Conservation (phyloP, 192 early-diverging fungal genomes). For the Backusella mclennaniae region DNA sequence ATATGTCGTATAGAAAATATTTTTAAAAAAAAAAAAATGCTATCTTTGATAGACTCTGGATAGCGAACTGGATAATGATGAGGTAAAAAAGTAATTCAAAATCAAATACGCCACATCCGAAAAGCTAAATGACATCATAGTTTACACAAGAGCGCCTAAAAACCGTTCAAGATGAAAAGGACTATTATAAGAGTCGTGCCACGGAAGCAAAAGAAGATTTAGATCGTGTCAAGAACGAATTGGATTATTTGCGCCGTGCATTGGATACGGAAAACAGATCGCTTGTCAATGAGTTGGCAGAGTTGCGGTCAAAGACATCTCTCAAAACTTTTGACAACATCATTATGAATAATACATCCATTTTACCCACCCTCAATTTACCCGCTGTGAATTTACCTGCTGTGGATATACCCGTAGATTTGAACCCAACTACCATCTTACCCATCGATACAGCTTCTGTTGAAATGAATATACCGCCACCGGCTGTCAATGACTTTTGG, state of each 20-base stretch:
- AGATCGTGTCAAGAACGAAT: constrained; percentile 12
- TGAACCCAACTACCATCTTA: background rate
- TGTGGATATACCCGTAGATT: constrained; percentile 4
- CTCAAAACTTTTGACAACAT: background rate
- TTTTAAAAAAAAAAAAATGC: no score
- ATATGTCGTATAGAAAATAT: background rate
- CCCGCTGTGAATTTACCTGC: constrained; percentile 3
- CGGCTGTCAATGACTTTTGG: constrained; percentile 21
- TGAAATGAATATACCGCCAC: constrained; percentile 19
- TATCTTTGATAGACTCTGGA: constrained; percentile 14
- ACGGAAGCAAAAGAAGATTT: constrained; percentile 32
- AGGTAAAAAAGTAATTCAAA: background rate
- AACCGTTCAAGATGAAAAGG: constrained; percentile 31
- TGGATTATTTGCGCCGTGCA: constrained; percentile 11
- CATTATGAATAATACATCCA: background rate
- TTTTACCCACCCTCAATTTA: background rate
- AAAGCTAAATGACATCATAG: background rate
- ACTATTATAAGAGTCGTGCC: constrained; percentile 33
- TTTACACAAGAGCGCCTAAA: constrained; percentile 22
- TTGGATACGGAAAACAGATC: constrained; percentile 29
- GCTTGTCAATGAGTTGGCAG: constrained; percentile 31
- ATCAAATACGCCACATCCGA: background rate
- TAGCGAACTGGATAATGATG: constrained; percentile 15
- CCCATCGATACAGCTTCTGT: constrained; percentile 1
- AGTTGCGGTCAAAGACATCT: constrained; percentile 18